These are phyloP conservation scores for Candida rishiriensis DNA, from an alignment of 805 yeast genomes.

Conservation along the genomic window DNA sequence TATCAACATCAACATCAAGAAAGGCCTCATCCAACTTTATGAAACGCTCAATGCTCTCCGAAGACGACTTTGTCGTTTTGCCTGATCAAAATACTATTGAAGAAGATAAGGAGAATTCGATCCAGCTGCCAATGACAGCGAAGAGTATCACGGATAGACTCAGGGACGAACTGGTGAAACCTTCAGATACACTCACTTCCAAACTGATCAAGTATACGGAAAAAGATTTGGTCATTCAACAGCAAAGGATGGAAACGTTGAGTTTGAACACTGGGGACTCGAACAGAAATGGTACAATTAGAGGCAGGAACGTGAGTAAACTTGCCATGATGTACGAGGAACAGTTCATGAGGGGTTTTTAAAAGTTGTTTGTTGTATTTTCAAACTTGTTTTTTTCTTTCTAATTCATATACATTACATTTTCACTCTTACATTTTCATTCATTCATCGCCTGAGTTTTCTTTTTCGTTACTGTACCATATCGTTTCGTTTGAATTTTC, in stretches of 20 bases:
- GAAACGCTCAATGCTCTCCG: neutral
- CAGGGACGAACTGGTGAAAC: conserved; percentile 20
- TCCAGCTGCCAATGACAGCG: neutral
- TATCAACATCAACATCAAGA: neutral
- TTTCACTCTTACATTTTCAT: neutral
- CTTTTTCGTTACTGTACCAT: neutral
- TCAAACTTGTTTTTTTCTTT: neutral
- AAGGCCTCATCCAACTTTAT: conserved; percentile 3
- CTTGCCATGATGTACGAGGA: conserved; percentile 49
- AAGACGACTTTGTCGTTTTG: neutral
- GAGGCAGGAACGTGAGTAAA: conserved; percentile 51
- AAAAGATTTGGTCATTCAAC: conserved; percentile 25
- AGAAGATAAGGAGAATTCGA: conserved; percentile 10
- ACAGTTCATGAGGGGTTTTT: conserved; percentile 23
- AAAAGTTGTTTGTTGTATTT: neutral
- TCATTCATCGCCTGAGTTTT: neutral
- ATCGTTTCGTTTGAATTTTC: neutral
- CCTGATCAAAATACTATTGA: neutral
- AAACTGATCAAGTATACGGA: conserved; percentile 29
- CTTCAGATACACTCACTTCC: conserved; percentile 21
- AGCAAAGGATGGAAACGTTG: conserved; percentile 7
- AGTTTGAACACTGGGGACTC: conserved; percentile 1
- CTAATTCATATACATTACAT: neutral
- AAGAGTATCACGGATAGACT: conserved; percentile 4
- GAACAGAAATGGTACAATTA: conserved; percentile 25